phyloP scores from a whole-genome alignment of 2,329 filamentous ascomycete genomes.

The Neoascochyta sp. region DNA sequence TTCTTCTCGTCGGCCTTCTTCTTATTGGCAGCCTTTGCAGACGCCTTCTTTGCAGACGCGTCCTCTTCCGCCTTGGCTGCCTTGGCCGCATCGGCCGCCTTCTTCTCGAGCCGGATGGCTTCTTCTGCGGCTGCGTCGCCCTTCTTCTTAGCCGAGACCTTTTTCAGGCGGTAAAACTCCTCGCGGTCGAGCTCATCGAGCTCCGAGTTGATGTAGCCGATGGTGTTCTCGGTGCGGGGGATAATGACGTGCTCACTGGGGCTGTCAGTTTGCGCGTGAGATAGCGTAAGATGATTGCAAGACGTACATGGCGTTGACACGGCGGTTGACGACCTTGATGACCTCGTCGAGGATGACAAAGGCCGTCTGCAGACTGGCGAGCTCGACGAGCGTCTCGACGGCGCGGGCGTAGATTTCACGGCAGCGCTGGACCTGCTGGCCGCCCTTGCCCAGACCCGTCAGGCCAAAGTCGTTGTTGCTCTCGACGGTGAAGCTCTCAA shows the following conservation, averaged over 20 bases:
- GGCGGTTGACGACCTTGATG: slow-evolving; percentile 97
- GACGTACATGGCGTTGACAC: slow-evolving; percentile 91
- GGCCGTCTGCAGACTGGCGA: slow-evolving; percentile 93
- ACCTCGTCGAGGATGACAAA: slow-evolving; percentile 98
- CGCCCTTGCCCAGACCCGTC: slow-evolving; percentile 93
- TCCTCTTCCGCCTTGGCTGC: slow-evolving; percentile 4
- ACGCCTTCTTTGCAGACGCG: slow-evolving; percentile 5
- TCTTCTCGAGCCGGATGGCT: slow-evolving; percentile 35
- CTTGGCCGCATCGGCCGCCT: slow-evolving; percentile 33
- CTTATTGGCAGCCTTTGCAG: too few relatives aligned
- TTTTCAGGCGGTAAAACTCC: slow-evolving; percentile 97
- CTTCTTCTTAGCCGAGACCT: slow-evolving; percentile 72
- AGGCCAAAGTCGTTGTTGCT: slow-evolving; percentile 93
- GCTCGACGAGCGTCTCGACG: slow-evolving; percentile 91
- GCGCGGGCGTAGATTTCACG: slow-evolving; percentile 93
- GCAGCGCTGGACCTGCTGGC: slow-evolving; percentile 92
- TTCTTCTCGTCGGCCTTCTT: too few relatives aligned
- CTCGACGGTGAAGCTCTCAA: slow-evolving; percentile 86
- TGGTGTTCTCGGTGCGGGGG: slow-evolving; percentile 97
- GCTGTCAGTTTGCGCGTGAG: slow-evolving; percentile 14
- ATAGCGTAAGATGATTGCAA: slow-evolving; percentile 1
- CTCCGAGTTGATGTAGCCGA: slow-evolving; percentile 99
- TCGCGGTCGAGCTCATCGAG: slow-evolving; percentile 96
- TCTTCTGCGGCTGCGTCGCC: slow-evolving; percentile 45
- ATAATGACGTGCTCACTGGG: slow-evolving; percentile 87